Evolutionary conservation across 1,284 basidiomycete genomes (phyloP), one percentile per base, ranked within the genome.

Genomic region (Peniophora sp.): DNA sequence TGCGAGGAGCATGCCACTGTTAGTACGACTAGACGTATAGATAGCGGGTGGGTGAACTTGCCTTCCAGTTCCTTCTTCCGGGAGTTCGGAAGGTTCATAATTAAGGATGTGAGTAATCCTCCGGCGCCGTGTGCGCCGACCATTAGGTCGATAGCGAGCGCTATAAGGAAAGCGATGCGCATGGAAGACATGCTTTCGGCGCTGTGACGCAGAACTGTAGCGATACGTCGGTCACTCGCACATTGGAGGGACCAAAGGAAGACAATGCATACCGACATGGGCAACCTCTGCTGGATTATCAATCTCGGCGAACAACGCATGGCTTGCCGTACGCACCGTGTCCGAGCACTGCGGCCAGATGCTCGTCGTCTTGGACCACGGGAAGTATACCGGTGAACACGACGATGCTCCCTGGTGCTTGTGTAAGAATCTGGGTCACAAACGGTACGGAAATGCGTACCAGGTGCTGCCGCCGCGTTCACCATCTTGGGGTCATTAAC

Each of bases 331-430:
- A 64, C 76, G 45, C 54, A 85, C 92, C 92, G 65, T 97, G 94
- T 1, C 90, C 83, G 2, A 97, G 69, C 1, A 97, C 85, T 6
- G 88, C 87, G 1, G 95, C 92, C 0, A 98, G 69, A 0, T 92
- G 93, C 55, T 88, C 78, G 56, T 93, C 88, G 55, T 92, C 84
- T 54, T 71, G 72, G 47, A 83, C 85, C 3, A 95, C 70, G 0
- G 90, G 92, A 8, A 97, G 66, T 47, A 97, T 92, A 0, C 94
- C 94, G 0, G 89, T 92, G 59, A 92, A 97, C 2, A 97, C 89
- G 48, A 95, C 81, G 55, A 97, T 87, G 57, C 81, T 82, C 3
- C 85, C 83, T 74, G 54, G 36, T 41, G 12, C 5, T 12, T 12
- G 12, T 32, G 27, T 32, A 5, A 32, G 27, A 32, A 5, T 32